These are phyloP conservation scores for Trapa bicornis DNA, from an alignment of 345 rosid genomes.

Conservation along the genomic window DNA sequence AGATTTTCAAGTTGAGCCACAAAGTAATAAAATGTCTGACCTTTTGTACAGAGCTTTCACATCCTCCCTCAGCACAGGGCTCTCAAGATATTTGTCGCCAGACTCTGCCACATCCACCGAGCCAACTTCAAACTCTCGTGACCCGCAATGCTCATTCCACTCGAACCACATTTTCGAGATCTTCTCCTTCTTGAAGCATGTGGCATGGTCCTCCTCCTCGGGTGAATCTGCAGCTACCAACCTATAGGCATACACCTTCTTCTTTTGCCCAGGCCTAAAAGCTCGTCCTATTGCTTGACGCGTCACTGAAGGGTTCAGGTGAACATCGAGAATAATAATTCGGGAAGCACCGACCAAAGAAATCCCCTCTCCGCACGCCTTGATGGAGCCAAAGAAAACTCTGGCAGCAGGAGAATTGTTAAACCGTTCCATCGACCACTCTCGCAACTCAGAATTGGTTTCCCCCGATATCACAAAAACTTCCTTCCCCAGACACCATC, in stretches of 20 bases:
- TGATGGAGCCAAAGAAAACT: slow-evolving; percentile 83
- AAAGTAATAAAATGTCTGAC: slow-evolving; percentile 20
- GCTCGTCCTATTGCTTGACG: slow-evolving; percentile 92
- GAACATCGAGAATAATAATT: slow-evolving; percentile 70
- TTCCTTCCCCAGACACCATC: slow-evolving; percentile 56
- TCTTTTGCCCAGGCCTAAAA: slow-evolving; percentile 75
- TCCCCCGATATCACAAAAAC: slow-evolving; percentile 69
- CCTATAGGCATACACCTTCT: slow-evolving; percentile 61
- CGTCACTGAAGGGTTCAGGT: slow-evolving; percentile 87
- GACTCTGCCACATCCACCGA: slow-evolving; percentile 36
- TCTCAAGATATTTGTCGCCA: slow-evolving; percentile 56
- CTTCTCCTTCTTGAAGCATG: slow-evolving; percentile 62
- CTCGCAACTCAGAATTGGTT: slow-evolving; percentile 52
- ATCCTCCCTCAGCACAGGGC: slow-evolving; percentile 43
- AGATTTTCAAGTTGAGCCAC: not conserved
- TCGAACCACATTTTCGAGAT: slow-evolving; percentile 93
- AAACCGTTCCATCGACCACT: slow-evolving; percentile 66
- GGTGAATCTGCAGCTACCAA: slow-evolving; percentile 69
- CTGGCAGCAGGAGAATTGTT: slow-evolving; percentile 61
- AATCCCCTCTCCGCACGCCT: slow-evolving; percentile 94
- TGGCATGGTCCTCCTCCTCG: slow-evolving; percentile 52
- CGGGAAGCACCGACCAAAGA: slow-evolving; percentile 89
- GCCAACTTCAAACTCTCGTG: slow-evolving; percentile 38
- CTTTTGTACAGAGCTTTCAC: slow-evolving; percentile 54
- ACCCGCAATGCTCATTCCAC: slow-evolving; percentile 59